These are phyloP conservation scores for Alloascoidea africana DNA, from an alignment of 805 yeast genomes.

Conservation along the genomic window DNA sequence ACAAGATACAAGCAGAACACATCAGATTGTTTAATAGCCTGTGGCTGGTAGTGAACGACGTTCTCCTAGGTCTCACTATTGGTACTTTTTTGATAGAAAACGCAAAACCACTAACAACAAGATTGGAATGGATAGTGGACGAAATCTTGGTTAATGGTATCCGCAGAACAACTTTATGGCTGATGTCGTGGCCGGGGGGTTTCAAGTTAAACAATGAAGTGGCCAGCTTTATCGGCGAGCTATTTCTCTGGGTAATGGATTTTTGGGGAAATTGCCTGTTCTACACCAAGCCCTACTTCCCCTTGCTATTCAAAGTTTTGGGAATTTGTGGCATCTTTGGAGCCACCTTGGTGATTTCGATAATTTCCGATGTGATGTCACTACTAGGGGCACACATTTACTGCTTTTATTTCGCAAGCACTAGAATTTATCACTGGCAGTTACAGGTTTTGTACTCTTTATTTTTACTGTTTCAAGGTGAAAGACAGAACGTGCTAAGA, in stretches of 20 bases:
- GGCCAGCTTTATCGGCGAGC: conserved; percentile 72
- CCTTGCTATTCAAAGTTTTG: conserved; percentile 16
- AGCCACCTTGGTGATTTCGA: conserved; percentile 51
- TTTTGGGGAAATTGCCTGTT: conserved; percentile 33
- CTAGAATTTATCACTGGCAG: conserved; percentile 70
- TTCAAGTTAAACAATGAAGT: conserved; percentile 80
- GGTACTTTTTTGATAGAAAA: conserved; percentile 30
- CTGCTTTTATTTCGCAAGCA: conserved; percentile 64
- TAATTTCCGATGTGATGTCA: conserved; percentile 48
- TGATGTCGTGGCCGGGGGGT: conserved; percentile 87
- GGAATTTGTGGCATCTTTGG: conserved; percentile 39
- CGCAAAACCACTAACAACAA: conserved; percentile 13
- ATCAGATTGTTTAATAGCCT: conserved; percentile 68
- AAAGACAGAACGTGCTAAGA: conserved; percentile 71
- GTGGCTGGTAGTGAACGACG: conserved; percentile 79
- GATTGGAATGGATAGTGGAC: conserved; percentile 19
- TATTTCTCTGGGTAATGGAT: conserved; percentile 72
- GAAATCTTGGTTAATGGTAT: conserved; percentile 29
- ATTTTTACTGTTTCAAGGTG: conserved; percentile 78
- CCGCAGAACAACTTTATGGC: conserved; percentile 41
- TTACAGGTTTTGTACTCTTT: conserved; percentile 51
- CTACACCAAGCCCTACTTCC: conserved; percentile 15
- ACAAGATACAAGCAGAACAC: conserved; percentile 26
- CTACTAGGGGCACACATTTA: conserved; percentile 56
- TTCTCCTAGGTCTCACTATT: conserved; percentile 54